Evolutionary conservation across 2,329 filamentous ascomycete species (phyloP), one percentile per base, ranked within the genome.

Genomic region (Byssothecium circinans): DNA sequence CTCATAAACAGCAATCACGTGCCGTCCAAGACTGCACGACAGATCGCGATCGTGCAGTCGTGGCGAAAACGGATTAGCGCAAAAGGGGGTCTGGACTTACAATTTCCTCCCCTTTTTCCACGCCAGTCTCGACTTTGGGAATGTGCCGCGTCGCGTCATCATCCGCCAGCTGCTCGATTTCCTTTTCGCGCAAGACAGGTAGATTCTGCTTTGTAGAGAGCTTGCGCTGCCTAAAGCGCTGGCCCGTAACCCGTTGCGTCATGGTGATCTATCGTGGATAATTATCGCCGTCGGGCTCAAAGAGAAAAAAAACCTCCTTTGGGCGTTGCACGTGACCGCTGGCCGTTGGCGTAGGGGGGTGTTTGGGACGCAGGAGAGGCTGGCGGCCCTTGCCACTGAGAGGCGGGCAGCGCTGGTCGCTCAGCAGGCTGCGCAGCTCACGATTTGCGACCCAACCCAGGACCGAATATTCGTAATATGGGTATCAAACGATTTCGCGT

Each of bases 41-140:
- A 12, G 6, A 30, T 32, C 20, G 51, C 37, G 34, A 35, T 45
- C 17, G 29, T 14, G 29, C 29, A 32, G 29, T 12, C 29, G 53
- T 36, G 56, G 57, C 61, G 44, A 60, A 69, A 67, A 18, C 12
- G 60, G 65, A 32, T 55, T 64, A 68, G 65, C 53, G 64, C 45
- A 37, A 47, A 43, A 43, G 30, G 41, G 30, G 50, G 20, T n/a
- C n/a, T n/a, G n/a, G 41, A 89, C 91, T 84, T 75, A 96, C 94
- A 78, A 92, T 92, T 83, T 97, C 91, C 76, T 99, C 94, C 57
- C 86, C 89, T 71, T 95, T 91, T 75, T 99, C 94, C 64, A 99
- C 94, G 74, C 94, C 94, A 59, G 91, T 96, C 70, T 94, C 91
- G 70, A 96, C 90, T 67, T 86, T 89, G 76, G 80, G 84, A 78